Evolutionary conservation across 768 basidiomycete species (phyloP).

Genomic region (Leccinum imitatum): DNA sequence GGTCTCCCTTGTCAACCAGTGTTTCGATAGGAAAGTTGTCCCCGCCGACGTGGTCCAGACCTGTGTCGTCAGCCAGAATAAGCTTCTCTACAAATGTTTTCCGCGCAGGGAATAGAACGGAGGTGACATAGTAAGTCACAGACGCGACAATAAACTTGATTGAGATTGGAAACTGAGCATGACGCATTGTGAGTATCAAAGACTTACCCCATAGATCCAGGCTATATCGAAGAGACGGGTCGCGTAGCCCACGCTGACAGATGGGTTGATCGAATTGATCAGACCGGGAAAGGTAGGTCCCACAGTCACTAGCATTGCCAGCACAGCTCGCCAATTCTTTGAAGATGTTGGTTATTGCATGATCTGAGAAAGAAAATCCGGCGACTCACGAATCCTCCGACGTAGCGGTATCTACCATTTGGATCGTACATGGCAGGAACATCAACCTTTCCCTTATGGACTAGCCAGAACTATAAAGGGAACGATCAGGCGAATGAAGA

Average conservation of each 20-base stretch:
- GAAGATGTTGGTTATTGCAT: background rate
- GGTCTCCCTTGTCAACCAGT: background rate
- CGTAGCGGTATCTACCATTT: constrained; percentile 75
- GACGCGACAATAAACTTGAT: constrained; percentile 27
- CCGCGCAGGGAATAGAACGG: constrained; percentile 24
- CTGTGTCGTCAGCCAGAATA: constrained; percentile 22
- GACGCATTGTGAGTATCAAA: background rate
- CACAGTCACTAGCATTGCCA: constrained; percentile 67
- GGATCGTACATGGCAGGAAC: constrained; percentile 85
- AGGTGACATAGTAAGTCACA: constrained; percentile 28
- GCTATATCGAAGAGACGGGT: constrained; percentile 64
- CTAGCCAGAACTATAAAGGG: constrained; percentile 64
- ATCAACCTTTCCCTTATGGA: constrained; percentile 70
- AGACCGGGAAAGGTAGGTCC: constrained; percentile 77
- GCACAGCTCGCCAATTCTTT: constrained; percentile 81
- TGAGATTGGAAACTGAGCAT: background rate
- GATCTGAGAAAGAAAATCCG: background rate
- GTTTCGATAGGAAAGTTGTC: background rate
- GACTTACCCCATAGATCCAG: constrained; percentile 72
- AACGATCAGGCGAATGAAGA: background rate
- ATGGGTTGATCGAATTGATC: constrained; percentile 67
- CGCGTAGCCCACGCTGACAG: constrained; percentile 59
- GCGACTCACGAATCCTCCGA: constrained; percentile 64
- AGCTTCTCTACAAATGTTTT: constrained; percentile 28
- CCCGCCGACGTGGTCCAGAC: background rate